phyloP scores from a whole-genome alignment of 768 basidiomycete species.

The Hygrocybe coccinea region DNA sequence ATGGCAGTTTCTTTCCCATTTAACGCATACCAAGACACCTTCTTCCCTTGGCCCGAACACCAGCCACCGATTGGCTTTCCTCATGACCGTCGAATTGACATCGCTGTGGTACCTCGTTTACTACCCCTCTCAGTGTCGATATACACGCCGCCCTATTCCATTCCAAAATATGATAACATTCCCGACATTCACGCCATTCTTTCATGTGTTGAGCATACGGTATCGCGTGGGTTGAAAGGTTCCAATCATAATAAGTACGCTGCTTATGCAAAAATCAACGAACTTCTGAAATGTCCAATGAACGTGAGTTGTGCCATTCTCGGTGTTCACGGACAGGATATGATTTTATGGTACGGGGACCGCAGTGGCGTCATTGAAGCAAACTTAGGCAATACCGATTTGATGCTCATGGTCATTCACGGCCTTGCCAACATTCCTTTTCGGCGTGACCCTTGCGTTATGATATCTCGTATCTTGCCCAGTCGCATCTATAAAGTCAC shows the following conservation, averaged over 20 bases:
- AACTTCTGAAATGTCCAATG: conserved; percentile 2
- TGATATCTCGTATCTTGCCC: not conserved
- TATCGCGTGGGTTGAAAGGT: not conserved
- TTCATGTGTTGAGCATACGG: conserved; percentile 4
- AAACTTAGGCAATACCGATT: not conserved
- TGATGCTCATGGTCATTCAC: not conserved
- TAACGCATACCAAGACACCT: not conserved
- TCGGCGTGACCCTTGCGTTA: not conserved
- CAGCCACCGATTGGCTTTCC: not conserved
- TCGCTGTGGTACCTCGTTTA: not conserved
- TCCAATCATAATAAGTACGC: not conserved
- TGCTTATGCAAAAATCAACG: conserved; percentile 4
- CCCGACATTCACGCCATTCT: not conserved
- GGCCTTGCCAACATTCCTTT: not conserved
- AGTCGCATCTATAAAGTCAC: not conserved
- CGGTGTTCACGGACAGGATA: not conserved
- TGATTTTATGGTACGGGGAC: conserved; percentile 4
- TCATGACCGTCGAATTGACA: conserved; percentile 1
- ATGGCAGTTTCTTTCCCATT: not conserved
- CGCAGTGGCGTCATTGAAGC: conserved; percentile 3
- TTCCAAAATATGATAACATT: not conserved
- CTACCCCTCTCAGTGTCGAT: not conserved
- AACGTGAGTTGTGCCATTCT: not conserved
- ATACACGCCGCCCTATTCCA: not conserved
- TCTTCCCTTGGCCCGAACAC: not conserved